Evolutionary conservation across 106 monocot genomes (phyloP).

Genomic region (Hemerocallis citrina): DNA sequence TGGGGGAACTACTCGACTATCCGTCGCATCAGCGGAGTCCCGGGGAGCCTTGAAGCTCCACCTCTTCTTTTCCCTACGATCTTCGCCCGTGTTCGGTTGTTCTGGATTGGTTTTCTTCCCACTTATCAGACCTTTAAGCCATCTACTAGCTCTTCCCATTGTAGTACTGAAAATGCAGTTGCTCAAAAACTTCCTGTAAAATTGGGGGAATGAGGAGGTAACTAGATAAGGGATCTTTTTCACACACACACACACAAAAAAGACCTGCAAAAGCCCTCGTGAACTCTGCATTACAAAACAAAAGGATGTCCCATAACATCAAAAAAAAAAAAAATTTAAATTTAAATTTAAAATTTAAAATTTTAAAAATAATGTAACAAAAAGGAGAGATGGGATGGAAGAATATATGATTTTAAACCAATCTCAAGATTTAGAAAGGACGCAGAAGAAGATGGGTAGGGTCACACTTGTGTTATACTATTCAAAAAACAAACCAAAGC

Average conservation of each 20-base stretch:
- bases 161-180: neutral
- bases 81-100: too few species aligned
- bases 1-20: neutral
- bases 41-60: constrained; percentile 70
- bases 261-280: constrained; percentile 1
- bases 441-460: neutral
- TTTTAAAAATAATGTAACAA: neutral
- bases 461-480: neutral
- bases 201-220: neutral
- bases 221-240: constrained; percentile 1
- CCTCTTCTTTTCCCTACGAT: constrained; percentile 54
- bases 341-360: neutral
- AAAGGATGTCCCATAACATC: neutral
- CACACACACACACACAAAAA: neutral
- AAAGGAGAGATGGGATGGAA: neutral
- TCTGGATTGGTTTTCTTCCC: neutral
- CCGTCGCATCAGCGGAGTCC: constrained; percentile 10
- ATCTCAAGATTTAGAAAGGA: too few species aligned
- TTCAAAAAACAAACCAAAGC: neutral
- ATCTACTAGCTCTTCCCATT: constrained; percentile 9
- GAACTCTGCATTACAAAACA: constrained; percentile 9
- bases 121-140: neutral
- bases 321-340: neutral
- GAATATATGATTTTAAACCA: neutral
- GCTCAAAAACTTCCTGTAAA: neutral